Percentiles rank a stretch among this genome's conserved stretches.
Evolutionary conservation across 1,284 basidiomycete genomes (phyloP).

Genomic region (Naganishia cerealis): DNA sequence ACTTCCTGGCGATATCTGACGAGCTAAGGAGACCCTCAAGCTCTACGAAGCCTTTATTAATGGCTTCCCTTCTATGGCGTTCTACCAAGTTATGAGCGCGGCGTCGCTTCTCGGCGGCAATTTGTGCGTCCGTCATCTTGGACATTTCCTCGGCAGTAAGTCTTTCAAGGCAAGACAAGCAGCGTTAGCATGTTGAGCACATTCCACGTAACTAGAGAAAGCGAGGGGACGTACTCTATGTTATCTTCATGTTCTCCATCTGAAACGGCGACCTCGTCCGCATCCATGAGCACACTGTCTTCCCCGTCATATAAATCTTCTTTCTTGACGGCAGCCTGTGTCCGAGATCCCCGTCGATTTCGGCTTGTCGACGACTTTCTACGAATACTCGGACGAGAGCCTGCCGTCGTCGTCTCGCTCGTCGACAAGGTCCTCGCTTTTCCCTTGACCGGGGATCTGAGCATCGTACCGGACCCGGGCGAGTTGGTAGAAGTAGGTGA

Average conservation of each 20-base stretch:
- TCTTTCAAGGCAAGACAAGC: background rate
- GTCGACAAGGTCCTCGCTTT: conserved; percentile 12
- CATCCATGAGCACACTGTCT: conserved; percentile 13
- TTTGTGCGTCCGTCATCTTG: conserved; percentile 24
- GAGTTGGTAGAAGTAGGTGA: conserved; percentile 12
- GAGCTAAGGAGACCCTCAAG: conserved; percentile 18
- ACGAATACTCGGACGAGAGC: background rate
- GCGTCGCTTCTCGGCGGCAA: conserved; percentile 23
- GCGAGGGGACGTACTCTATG: background rate
- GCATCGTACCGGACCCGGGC: conserved; percentile 3
- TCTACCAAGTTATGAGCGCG: conserved; percentile 24
- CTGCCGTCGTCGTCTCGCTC: background rate
- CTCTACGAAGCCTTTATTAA: conserved; percentile 27
- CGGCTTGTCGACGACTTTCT: conserved; percentile 24
- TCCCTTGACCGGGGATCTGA: conserved; percentile 14
- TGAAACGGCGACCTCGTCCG: conserved; percentile 16
- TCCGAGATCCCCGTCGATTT: conserved; percentile 22
- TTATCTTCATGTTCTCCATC: conserved; percentile 21
- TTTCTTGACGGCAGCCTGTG: conserved; percentile 14
- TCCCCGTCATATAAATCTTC: conserved; percentile 16
- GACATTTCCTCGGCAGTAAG: conserved; percentile 25
- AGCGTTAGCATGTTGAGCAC: background rate
- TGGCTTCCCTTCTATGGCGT: conserved; percentile 21
- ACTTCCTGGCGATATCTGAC: conserved; percentile 18
- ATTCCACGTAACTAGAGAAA: background rate